Conservation (phyloP, 768 basidiomycete genomes). For the Boletales sp. region DNA sequence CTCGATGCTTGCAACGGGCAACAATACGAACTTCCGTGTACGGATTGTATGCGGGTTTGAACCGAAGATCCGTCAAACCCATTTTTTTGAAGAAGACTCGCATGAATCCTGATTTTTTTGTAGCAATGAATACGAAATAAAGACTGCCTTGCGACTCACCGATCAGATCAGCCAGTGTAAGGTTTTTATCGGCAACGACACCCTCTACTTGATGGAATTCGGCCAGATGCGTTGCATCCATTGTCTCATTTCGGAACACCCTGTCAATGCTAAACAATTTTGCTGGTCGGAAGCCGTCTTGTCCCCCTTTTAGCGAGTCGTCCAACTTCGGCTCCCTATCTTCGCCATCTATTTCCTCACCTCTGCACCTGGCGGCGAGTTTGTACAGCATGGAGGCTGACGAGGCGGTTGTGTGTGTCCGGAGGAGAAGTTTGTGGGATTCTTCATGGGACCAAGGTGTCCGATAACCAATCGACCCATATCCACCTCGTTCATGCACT, state of each 20-base stretch:
- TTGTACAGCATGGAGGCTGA: constrained; percentile 93
- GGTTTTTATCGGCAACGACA: constrained; percentile 89
- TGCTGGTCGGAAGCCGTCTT: constrained; percentile 84
- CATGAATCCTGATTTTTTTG: constrained; percentile 77
- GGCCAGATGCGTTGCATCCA: constrained; percentile 96
- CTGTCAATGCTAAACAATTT: constrained; percentile 97
- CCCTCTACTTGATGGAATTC: constrained; percentile 99
- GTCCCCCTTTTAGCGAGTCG: constrained; percentile 15
- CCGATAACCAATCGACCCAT: constrained; percentile 93
- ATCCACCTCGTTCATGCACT: constrained; percentile 84
- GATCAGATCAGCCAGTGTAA: constrained; percentile 94
- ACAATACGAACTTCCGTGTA: constrained; percentile 76
- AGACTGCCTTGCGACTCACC: constrained; percentile 44
- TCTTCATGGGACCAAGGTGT: constrained; percentile 95
- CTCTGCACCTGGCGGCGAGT: constrained; percentile 80
- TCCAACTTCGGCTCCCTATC: constrained; percentile 8
- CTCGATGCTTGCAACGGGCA: not conserved
- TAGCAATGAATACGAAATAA: not conserved
- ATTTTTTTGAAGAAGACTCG: constrained; percentile 97
- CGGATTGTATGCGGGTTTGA: constrained; percentile 99
- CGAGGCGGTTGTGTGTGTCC: constrained; percentile 96
- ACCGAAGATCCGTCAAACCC: constrained; percentile 89
- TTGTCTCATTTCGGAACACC: constrained; percentile 98
- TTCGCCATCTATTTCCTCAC: constrained; percentile 46
- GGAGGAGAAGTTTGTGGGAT: constrained; percentile 85